Percentiles rank a stretch among this genome's conserved stretches.
Conservation (phyloP, 148 eudicot genomes). For the Fagopyrum tataricum region DNA sequence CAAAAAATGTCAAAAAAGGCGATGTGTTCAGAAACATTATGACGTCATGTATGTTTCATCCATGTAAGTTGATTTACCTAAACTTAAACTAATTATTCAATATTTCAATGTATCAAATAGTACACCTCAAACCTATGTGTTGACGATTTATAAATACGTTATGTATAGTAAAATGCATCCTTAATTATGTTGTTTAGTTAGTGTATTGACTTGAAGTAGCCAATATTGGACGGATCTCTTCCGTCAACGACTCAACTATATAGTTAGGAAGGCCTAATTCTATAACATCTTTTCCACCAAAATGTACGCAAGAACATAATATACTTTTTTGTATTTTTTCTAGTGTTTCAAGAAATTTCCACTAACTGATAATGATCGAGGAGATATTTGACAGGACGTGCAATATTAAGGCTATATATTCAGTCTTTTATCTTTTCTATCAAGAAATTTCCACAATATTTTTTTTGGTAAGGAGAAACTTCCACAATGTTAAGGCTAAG, state of each 20-base stretch:
- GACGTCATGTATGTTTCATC: too few species aligned
- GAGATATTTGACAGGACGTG: neutral
- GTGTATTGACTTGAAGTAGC: neutral
- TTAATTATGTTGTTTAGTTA: neutral
- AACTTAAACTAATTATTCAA: too few species aligned
- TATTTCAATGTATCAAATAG: too few species aligned
- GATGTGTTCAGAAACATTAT: too few species aligned
- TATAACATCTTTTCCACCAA: neutral
- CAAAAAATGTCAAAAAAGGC: neutral
- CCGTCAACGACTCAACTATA: slow-evolving; percentile 5
- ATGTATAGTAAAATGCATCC: neutral
- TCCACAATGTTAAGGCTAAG: too few species aligned
- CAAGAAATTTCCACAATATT: neutral
- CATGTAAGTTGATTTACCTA: too few species aligned
- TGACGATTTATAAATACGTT: too few species aligned
- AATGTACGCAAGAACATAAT: neutral
- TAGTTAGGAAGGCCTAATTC: slow-evolving; percentile 4
- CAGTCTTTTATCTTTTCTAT: neutral
- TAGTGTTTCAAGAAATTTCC: neutral
- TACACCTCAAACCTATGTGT: too few species aligned
- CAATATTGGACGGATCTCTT: neutral
- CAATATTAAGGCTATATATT: too few species aligned
- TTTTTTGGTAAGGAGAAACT: too few species aligned
- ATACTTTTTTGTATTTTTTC: neutral
- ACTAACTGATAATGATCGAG: neutral